Base-by-base conservation (phyloP, 129 eudicot genomes). In the Oenanthe sinensis region DNA sequence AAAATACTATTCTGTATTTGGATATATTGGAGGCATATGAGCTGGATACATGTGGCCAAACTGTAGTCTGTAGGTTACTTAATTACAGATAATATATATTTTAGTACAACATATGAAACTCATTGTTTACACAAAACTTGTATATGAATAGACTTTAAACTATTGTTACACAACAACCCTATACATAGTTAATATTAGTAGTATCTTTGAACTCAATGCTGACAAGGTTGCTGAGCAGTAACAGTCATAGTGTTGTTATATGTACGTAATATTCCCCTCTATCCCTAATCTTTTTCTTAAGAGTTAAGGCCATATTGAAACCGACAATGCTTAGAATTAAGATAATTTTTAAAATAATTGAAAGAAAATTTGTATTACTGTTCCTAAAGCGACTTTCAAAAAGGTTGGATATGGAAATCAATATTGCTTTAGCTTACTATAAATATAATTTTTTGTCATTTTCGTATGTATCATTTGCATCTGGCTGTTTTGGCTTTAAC, bases 11-110 rank as follows among this genome's bases (percentile, higher is more conserved):
- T 36, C 0, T 43, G 37, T 72, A 7, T 44, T 22, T 72, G 24
- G 14, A 20, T 71, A 36, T 1, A 72, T 74, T 24, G 36, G 15
- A 74, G 6, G 77, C 40, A 46, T 26, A 13, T 74, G 77, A 74
- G 77, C 77, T 74, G 77, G 77, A 74, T 74, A 47, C 77, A 74
- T 46, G 62, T 74, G 77, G 77, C 58, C 60, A 74, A 74, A 74
- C 60, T 45, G 77, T 46, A 74, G 42, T 39, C 3, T 74, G 62
- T n/a, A 72, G 12, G 1, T 39, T 3, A 39, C 5, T 39, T 39
- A 39, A 39, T 24, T 74, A 15, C 39, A 12, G 77, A 46, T 46
- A 13, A 33, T 33, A 33, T 33, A 33, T 33, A 33, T 33, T 33
- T 13, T 45, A 5, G 36, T 44, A 26, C 5, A n/a, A 5, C 54